These are phyloP conservation scores for Ogataea methanolica DNA, from an alignment of 805 yeast species.

Conservation along the genomic window DNA sequence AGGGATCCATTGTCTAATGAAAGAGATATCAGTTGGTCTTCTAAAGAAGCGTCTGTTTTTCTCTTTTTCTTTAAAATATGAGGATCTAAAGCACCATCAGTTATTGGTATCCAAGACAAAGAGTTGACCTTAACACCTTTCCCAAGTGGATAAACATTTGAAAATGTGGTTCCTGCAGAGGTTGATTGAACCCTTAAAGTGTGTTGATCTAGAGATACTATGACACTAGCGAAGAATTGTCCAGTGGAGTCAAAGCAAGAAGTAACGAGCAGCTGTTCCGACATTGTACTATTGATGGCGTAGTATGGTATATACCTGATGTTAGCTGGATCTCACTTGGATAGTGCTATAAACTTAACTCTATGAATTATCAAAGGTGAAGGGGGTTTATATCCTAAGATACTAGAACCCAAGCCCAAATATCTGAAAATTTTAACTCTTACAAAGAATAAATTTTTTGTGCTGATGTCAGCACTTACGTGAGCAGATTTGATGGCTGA, in stretches of 20 bases:
- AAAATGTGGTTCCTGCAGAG: conserved; percentile 31
- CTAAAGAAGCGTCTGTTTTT: conserved; percentile 24
- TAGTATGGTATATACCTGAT: not conserved
- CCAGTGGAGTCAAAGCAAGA: conserved; percentile 61
- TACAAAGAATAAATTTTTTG: too few relatives aligned
- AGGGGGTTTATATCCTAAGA: too few relatives aligned
- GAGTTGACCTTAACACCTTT: conserved; percentile 46
- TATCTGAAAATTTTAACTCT: too few relatives aligned
- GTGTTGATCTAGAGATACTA: conserved; percentile 67
- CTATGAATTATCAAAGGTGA: too few relatives aligned
- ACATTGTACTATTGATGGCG: not conserved
- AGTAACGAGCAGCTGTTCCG: conserved; percentile 20
- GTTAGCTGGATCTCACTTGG: too few relatives aligned
- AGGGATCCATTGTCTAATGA: conserved; percentile 64
- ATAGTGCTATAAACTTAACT: too few relatives aligned
- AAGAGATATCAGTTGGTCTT: conserved; percentile 48
- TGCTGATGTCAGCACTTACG: too few relatives aligned
- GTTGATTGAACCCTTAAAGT: conserved; percentile 59
- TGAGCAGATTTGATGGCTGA: too few relatives aligned
- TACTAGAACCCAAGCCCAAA: too few relatives aligned
- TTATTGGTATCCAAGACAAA: conserved; percentile 46
- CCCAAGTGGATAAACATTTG: conserved; percentile 45
- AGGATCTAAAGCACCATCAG: not conserved
- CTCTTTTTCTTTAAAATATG: conserved; percentile 25
- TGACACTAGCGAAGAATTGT: conserved; percentile 58